Percentiles rank a stretch among this genome's conserved stretches.
Conservation (phyloP, 164 flowering plant species). For the Euptelea pleiosperma region DNA sequence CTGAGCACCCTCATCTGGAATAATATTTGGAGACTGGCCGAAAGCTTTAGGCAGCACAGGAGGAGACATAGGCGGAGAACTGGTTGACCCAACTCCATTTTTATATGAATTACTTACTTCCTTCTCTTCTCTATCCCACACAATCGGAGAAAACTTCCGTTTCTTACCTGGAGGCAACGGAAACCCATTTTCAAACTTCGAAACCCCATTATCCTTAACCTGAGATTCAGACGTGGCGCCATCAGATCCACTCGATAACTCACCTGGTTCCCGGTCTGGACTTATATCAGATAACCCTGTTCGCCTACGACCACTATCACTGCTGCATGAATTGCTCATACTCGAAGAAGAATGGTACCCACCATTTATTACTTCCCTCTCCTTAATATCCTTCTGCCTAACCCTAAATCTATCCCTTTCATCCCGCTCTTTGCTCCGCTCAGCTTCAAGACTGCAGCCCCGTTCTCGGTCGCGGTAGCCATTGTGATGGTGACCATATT, state of each 20-base stretch:
- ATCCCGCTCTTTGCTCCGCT: conserved; percentile 11
- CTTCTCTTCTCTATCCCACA: conserved; percentile 42
- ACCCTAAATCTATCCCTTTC: conserved; percentile 21
- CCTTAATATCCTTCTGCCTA: conserved; percentile 31
- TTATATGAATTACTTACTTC: conserved; percentile 6
- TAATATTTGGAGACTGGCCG: conserved; percentile 6
- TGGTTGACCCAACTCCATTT: neutral
- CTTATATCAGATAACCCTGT: conserved; percentile 30
- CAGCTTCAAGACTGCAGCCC: conserved; percentile 17
- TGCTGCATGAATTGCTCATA: conserved; percentile 46
- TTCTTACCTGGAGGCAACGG: conserved; percentile 37
- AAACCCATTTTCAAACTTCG: conserved; percentile 40
- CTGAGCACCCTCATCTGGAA: conserved; percentile 3
- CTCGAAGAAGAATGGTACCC: conserved; percentile 40
- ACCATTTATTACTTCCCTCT: conserved; percentile 38
- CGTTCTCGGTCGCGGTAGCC: conserved; percentile 19
- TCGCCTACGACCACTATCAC: conserved; percentile 31
- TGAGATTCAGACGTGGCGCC: conserved; percentile 38
- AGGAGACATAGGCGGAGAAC: conserved; percentile 11
- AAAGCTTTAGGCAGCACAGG: conserved; percentile 6
- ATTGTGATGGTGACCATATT: conserved; percentile 30
- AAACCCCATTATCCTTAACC: conserved; percentile 25
- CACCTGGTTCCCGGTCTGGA: conserved; percentile 73
- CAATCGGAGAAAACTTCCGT: conserved; percentile 63
- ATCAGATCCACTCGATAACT: conserved; percentile 81